Evolutionary conservation across 2,329 filamentous ascomycete species (phyloP).

Genomic region (Beauveria caledonica): DNA sequence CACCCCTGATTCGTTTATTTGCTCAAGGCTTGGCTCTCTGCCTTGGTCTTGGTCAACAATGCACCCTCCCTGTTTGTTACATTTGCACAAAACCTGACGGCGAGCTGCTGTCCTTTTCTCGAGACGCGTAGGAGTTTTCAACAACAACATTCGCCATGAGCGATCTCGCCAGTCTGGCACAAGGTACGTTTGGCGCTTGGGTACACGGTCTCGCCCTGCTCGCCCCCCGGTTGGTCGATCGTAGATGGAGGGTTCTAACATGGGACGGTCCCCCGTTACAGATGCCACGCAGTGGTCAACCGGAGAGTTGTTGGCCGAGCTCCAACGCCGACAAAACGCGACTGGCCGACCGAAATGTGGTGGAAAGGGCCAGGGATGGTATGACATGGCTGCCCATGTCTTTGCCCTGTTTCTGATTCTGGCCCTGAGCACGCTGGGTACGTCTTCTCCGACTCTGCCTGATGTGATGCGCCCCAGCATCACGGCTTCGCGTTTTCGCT

Average conservation of each 20-base stretch:
- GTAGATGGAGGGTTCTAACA: not conserved
- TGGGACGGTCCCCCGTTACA: constrained; percentile 11
- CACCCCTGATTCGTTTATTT: constrained; percentile 9
- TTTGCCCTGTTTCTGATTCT: constrained; percentile 61
- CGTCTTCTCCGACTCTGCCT: constrained; percentile 13
- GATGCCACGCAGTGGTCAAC: constrained; percentile 39
- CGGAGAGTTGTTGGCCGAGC: constrained; percentile 42
- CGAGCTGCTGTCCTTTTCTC: not conserved
- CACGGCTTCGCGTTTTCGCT: constrained; percentile 4
- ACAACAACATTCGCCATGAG: not conserved
- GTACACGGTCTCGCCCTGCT: not conserved
- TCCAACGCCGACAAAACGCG: constrained; percentile 36
- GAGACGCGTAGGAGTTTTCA: not conserved
- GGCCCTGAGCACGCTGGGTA: constrained; percentile 49
- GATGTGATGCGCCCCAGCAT: not conserved
- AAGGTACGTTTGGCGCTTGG: not conserved
- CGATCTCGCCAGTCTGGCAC: not conserved
- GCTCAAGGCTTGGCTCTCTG: not conserved
- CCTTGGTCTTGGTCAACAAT: not conserved
- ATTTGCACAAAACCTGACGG: not conserved
- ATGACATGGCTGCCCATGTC: constrained; percentile 60
- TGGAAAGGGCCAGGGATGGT: constrained; percentile 43
- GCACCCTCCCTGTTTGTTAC: not conserved
- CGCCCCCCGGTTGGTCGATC: not conserved
- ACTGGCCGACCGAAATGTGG: constrained; percentile 42